Evolutionary conservation across 306 rosid genomes (phyloP).

Genomic region (Vigna radiata): DNA sequence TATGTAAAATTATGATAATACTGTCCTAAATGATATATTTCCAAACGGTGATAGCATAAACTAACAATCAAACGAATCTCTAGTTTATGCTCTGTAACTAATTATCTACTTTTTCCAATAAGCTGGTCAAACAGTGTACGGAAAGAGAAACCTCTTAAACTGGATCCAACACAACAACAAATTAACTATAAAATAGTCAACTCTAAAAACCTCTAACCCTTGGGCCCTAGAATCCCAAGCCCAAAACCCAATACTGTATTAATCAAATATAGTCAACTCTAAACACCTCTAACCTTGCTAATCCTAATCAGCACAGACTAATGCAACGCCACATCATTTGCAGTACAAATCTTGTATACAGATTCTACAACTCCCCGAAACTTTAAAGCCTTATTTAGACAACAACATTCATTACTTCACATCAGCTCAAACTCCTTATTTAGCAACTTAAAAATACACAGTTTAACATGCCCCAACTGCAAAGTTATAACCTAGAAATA

Average conservation of each 20-base stretch:
- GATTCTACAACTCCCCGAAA: conserved; percentile 35
- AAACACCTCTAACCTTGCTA: conserved; percentile 26
- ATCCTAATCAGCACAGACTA: conserved; percentile 20
- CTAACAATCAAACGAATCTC: not conserved
- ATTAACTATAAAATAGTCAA: conserved; percentile 22
- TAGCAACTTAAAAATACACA: conserved; percentile 27
- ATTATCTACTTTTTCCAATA: not conserved
- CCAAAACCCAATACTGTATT: not conserved
- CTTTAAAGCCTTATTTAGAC: not conserved
- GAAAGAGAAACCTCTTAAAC: not conserved
- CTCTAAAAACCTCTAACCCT: too few species aligned
- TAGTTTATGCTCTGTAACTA: not conserved
- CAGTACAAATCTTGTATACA: not conserved
- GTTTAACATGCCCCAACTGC: not conserved
- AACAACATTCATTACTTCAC: conserved; percentile 36
- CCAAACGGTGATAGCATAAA: not conserved
- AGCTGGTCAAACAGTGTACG: not conserved
- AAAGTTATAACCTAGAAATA: conserved; percentile 11
- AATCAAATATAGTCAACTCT: not conserved
- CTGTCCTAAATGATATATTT: not conserved
- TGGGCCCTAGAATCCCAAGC: not conserved
- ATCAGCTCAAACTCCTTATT: conserved; percentile 37
- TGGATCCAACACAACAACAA: not conserved
- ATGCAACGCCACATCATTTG: conserved; percentile 18
- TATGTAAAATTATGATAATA: conserved; percentile 2